These are phyloP conservation scores for Eucommia ulmoides DNA, from an alignment of 257 asterid species.

Conservation along the genomic window DNA sequence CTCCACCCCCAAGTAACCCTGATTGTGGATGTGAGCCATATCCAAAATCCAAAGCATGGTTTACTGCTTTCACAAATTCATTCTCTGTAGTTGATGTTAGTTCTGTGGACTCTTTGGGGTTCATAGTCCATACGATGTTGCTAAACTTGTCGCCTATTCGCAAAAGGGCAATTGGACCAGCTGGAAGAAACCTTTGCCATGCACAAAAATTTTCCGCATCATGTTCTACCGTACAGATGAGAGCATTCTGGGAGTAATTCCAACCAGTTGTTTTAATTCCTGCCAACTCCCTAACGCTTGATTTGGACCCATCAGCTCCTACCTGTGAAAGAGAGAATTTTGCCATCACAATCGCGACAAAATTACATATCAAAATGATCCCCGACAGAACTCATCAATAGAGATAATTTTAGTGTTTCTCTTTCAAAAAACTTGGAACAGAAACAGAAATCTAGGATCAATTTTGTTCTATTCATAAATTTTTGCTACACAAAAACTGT, in stretches of 20 bases:
- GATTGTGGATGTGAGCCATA: slow-evolving; percentile 78
- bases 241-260: slow-evolving; percentile 85
- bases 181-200: slow-evolving; percentile 86
- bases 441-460: too few species aligned
- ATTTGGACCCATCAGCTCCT: slow-evolving; percentile 95
- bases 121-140: slow-evolving; percentile 96
- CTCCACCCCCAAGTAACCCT: slow-evolving; percentile 19
- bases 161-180: slow-evolving; percentile 89
- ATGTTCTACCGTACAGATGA: slow-evolving; percentile 85
- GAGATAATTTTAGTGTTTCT: too few species aligned
- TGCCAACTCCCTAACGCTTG: slow-evolving; percentile 81
- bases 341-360: too few species aligned
- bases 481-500: too few species aligned
- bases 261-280: slow-evolving; percentile 84
- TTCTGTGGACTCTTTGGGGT: slow-evolving; percentile 53
- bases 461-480: too few species aligned
- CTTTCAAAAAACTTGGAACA: too few species aligned
- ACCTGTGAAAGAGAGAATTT: slow-evolving; percentile 36
- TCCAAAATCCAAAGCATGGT: slow-evolving; percentile 59
- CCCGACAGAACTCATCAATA: too few species aligned
- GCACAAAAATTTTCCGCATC: slow-evolving; percentile 49
- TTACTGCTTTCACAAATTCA: slow-evolving; percentile 57
- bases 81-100: slow-evolving; percentile 50
- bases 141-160: slow-evolving; percentile 81
- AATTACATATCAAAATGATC: too few species aligned